Base-by-base conservation (phyloP, 2,329 filamentous ascomycete species). In the Trichoderma asperellum region DNA sequence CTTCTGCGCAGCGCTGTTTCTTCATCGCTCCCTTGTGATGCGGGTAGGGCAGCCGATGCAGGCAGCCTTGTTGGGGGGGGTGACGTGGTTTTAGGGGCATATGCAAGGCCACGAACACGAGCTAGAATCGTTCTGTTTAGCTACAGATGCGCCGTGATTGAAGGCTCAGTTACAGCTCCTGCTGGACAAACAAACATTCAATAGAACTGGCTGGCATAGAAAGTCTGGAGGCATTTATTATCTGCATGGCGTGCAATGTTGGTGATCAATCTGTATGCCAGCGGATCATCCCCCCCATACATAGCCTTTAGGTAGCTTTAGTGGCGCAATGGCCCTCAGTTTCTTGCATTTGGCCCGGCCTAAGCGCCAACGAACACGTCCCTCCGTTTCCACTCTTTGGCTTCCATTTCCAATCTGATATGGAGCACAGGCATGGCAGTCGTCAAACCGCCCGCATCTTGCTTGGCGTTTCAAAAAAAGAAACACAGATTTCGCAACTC, bases 281-380 rank as follows among this genome's bases (percentile, higher is more conserved):
- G 53, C 53, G 62, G 53, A 57, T 58, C 53, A 58, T 58, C 63
- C 55, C 58, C 55, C 58, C n/a, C 24, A 24, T 24, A 24, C 24
- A 18, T 49, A 21, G n/a, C 57, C 14, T 27, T 32, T 24, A 24
- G 14, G 11, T 40, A 40, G 32, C 32, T 57, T 5, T 27, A 66
- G 63, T 66, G 63, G 53, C 27, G 56, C 63, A 66, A 49, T 58
- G 63, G 37, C 63, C 63, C 47, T 57, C 18, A 16, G 63, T 66
- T 66, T 66, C 63, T 66, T 58, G 63, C 63, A 66, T 66, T 57
- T 49, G n/a, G n/a, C 5, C 40, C 47, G 62, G 53, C 63, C n/a
- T 49, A 49, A 47, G 61, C 61, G 61, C 47, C 61, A 24, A 56
- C 21, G 53, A 49, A 35, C 29, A 16, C 53, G 24, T n/a, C 55